Evolutionary conservation across 176 grass and related monocot genomes (phyloP), one percentile per base, ranked within the genome.

Genomic region (Oryza punctata): DNA sequence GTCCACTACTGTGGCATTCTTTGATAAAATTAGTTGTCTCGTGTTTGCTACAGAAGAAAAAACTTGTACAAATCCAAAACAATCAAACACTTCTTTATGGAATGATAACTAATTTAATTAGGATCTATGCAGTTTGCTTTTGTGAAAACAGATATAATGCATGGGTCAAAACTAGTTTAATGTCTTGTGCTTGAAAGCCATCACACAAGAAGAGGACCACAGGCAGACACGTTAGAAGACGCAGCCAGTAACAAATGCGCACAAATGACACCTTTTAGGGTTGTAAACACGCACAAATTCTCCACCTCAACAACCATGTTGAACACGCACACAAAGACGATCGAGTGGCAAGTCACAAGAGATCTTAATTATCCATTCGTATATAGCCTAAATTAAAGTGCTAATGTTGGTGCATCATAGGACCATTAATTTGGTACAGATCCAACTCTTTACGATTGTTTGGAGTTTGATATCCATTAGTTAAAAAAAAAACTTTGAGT

Each of bases 321-420:
- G 16, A 75, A 68, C 50, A 47, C 6, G 38, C 67, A 80, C 28
- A 60, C 57, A 74, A 50, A 61, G 57, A 11, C n/a, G 7, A 57
- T 57, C 7, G 7, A 11, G 21, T 61, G 21, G 2, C 19, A 65
- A 45, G 16, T 12, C 69, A 69, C 3, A 44, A 69, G 78, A 37
- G 78, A 37, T 66, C 23, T 76, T 81, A 57, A 57, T 57, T 57
- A 85, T 76, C 76, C 75, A 40, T 10, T 63, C 24, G 50, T 33
- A 46, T 27, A 76, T 61, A 11, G n/a, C 19, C 19, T 61, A 61
- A 10, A 57, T 8, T 57, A 57, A 60, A 61, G 57, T 24, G 21
- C 9, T 13, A 24, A 21, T 10, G 33, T n/a, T 59, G 54, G 54
- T 8, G 21, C 54, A 23, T 54, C 18, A 21, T 21, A 21, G 50